Base-by-base conservation (phyloP, 192 early-diverging fungal genomes). In the Entophlyctis luteolus region DNA sequence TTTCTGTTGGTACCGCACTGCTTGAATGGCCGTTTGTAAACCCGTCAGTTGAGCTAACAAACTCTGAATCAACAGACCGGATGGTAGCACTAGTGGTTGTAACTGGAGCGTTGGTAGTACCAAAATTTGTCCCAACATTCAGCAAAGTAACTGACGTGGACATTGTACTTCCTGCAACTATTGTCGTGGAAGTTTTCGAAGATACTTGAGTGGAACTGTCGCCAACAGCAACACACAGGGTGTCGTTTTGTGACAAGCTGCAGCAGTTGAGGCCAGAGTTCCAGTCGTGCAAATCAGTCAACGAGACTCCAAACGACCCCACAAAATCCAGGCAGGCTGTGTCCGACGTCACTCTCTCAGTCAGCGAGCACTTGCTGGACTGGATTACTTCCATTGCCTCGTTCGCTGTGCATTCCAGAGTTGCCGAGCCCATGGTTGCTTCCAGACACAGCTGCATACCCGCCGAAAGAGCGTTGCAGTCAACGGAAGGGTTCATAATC, bases 191-290 rank as follows among this genome's bases (percentile, higher is more conserved):
- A n/a, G n/a, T n/a, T n/a, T n/a, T n/a, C n/a, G n/a, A n/a, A n/a
- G n/a, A n/a, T 42, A n/a, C 39, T 42, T 42, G 39, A 42, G n/a
- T n/a, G 39, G 39, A 42, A 42, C 10, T 12, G n/a, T 42, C n/a
- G 27, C n/a, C n/a, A n/a, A 65, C 62, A 50, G 38, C 62, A 31
- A 35, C 27, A 34, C 62, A 65, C 5, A 65, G 32, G 10, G 62
- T 65, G 48, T 65, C 62, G 32, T 65, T 65, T 34, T 65, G 62
- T 32, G 38, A 46, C 22, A 65, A 33, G 2, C 62, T 48, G 47
- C 62, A 65, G 28, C 62, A 65, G 48, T 65, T 65, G 16, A 65
- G 28, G 22, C 48, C 48, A 12, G 20, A 22, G 33, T 65, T 65
- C 62, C 62, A 65, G 18, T 8, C n/a, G 1, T 8, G 22, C 4